Conservation (phyloP, 2,329 filamentous ascomycete species). For the Curvularia eragrostidis region DNA sequence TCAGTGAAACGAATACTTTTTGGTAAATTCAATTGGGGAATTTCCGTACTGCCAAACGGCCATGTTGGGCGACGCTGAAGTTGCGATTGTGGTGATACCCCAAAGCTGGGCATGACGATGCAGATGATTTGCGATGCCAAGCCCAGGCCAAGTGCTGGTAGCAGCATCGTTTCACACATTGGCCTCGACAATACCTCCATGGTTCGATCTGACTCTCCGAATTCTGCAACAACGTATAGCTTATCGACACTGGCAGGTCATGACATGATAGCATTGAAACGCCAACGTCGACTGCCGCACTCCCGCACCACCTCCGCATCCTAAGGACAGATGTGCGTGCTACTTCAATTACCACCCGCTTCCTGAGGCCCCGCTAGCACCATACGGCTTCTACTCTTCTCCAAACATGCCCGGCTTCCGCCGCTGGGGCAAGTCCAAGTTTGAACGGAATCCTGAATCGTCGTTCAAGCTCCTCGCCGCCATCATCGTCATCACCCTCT, state of each 20-base stretch:
- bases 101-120: slow-evolving; percentile 10
- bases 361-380: slow-evolving; percentile 25
- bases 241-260: neutral
- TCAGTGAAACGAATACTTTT: slow-evolving; percentile 3
- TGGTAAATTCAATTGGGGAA: neutral
- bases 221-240: neutral
- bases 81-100: slow-evolving; percentile 3
- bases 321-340: slow-evolving; percentile 34
- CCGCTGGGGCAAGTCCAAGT: slow-evolving; percentile 48
- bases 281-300: slow-evolving; percentile 15
- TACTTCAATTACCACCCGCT: slow-evolving; percentile 24
- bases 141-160: slow-evolving; percentile 2
- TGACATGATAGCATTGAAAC: slow-evolving; percentile 13
- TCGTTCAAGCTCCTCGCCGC: slow-evolving; percentile 52
- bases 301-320: slow-evolving; percentile 25
- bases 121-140: slow-evolving; percentile 11
- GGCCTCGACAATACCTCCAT: neutral
- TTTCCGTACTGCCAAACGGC: slow-evolving; percentile 47
- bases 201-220: neutral
- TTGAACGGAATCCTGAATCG: slow-evolving; percentile 50
- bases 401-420: slow-evolving; percentile 45
- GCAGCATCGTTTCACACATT: neutral
- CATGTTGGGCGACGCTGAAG: slow-evolving; percentile 30
- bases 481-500: slow-evolving; percentile 50
- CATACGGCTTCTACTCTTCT: slow-evolving; percentile 14